Evolutionary conservation across 2,329 filamentous ascomycete species (phyloP).

Genomic region (Plectosphaerella plurivora): DNA sequence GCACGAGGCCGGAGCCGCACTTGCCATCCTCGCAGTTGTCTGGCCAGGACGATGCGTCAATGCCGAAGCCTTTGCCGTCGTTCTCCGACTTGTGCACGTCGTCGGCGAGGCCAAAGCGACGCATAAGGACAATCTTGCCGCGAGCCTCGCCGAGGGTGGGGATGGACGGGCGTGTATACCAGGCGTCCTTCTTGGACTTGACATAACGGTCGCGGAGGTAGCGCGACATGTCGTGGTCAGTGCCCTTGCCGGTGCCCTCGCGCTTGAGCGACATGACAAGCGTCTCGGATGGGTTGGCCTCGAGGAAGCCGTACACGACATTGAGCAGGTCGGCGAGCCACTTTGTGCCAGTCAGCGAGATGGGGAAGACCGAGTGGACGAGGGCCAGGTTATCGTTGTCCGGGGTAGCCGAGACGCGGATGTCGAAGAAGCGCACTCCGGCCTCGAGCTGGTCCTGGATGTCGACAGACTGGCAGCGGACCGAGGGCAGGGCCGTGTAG

Average conservation of each 20-base stretch:
- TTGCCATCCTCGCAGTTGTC: conserved; percentile 80
- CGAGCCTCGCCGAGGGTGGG: conserved; percentile 75
- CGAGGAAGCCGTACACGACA: conserved; percentile 70
- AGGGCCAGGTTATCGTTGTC: conserved; percentile 68
- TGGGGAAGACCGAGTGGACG: conserved; percentile 86
- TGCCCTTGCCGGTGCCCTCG: conserved; percentile 77
- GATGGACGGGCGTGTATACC: conserved; percentile 75
- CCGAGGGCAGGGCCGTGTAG: conserved; percentile 80
- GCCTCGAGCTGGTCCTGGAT: conserved; percentile 77
- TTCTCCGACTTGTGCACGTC: conserved; percentile 43
- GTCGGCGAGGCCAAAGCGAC: conserved; percentile 69
- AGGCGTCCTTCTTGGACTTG: conserved; percentile 49
- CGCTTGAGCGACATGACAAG: conserved; percentile 86
- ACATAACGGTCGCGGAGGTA: conserved; percentile 73
- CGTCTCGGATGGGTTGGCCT: conserved; percentile 73
- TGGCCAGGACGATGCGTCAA: conserved; percentile 68
- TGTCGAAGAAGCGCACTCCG: conserved; percentile 90
- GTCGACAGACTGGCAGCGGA: conserved; percentile 83
- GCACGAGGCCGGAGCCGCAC: conserved; percentile 66
- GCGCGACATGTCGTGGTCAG: conserved; percentile 71
- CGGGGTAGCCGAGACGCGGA: conserved; percentile 60
- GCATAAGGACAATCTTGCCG: conserved; percentile 78
- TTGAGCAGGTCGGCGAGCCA: conserved; percentile 71
- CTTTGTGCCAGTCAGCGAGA: conserved; percentile 77
- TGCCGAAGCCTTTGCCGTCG: conserved; percentile 48